Percentiles rank a stretch among this genome's conserved stretches.
phyloP scores from a whole-genome alignment of 208 protist species.

The Acanthamoeba culbertsoni region DNA sequence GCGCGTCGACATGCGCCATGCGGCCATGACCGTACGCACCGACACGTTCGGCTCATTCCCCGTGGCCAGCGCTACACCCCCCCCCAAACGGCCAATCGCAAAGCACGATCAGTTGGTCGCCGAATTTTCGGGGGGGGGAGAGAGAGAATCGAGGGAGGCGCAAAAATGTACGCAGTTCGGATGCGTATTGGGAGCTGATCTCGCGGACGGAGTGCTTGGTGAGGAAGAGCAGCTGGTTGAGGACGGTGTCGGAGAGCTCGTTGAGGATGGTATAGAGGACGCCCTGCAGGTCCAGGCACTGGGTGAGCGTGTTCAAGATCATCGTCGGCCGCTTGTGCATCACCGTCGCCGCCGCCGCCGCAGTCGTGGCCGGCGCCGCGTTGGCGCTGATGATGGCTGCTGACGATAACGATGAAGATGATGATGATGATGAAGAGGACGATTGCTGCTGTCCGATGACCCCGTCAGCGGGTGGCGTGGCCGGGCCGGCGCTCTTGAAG shows the following conservation, averaged over 20 bases:
- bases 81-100: background rate
- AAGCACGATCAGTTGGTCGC: background rate
- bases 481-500: background rate
- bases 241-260: slow-evolving; percentile 2
- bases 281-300: slow-evolving; percentile 18
- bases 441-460: too few species aligned
- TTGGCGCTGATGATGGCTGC: background rate
- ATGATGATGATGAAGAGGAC: too few species aligned
- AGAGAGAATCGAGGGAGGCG: background rate
- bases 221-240: slow-evolving; percentile 44
- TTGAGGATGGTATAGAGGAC: slow-evolving; percentile 19
- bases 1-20: slow-evolving; percentile 21
- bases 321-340: background rate
- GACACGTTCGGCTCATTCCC: background rate
- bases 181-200: background rate
- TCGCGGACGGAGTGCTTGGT: slow-evolving; percentile 36
- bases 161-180: background rate
- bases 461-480: too few species aligned
- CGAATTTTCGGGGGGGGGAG: background rate
- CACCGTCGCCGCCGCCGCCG: background rate
- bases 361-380: background rate
- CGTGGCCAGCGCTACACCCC: background rate
- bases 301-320: slow-evolving; percentile 26
- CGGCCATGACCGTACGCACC: slow-evolving; percentile 7
- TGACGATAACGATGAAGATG: too few species aligned